A percentile compares a stretch with the other conserved stretches of the same genome.
These are phyloP conservation scores for Nicotiana obtusifolia DNA, from an alignment of 257 asterid species.

Conservation along the genomic window DNA sequence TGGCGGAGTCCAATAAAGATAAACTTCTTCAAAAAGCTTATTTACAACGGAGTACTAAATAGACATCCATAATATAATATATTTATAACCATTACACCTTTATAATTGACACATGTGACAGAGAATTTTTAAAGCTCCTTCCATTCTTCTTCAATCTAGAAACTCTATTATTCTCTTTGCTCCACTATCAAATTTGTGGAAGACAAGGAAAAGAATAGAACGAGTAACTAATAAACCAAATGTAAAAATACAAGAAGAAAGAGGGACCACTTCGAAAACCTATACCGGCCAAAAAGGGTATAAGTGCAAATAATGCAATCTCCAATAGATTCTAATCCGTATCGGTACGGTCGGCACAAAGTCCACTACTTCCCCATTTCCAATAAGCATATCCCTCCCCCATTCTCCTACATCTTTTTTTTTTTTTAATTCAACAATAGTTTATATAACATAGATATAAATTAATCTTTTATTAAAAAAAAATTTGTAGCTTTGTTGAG, in stretches of 20 bases:
- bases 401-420: not conserved
- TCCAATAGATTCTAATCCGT: not conserved
- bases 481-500: too few relatives aligned
- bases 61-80: too few relatives aligned
- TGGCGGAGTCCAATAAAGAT: too few relatives aligned
- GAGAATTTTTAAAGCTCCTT: not conserved
- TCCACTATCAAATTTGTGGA: not conserved
- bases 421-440: not conserved
- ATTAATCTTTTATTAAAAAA: too few relatives aligned
- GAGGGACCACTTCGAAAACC: not conserved
- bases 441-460: not conserved
- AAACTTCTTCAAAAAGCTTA: too few relatives aligned
- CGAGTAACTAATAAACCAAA: not conserved
- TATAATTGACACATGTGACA: not conserved
- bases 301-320: not conserved
- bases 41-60: too few relatives aligned
- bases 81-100: too few relatives aligned
- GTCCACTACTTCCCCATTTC: not conserved
- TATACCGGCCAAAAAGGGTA: not conserved
- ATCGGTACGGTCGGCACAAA: not conserved
- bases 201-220: not conserved
- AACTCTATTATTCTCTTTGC: not conserved
- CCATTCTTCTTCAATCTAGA: not conserved
- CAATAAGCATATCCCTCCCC: not conserved
- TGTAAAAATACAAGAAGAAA: not conserved